Evolutionary conservation across 768 basidiomycete genomes (phyloP), one percentile per base, ranked within the genome.

Genomic region (Tylopilus rubrobrunneus): DNA sequence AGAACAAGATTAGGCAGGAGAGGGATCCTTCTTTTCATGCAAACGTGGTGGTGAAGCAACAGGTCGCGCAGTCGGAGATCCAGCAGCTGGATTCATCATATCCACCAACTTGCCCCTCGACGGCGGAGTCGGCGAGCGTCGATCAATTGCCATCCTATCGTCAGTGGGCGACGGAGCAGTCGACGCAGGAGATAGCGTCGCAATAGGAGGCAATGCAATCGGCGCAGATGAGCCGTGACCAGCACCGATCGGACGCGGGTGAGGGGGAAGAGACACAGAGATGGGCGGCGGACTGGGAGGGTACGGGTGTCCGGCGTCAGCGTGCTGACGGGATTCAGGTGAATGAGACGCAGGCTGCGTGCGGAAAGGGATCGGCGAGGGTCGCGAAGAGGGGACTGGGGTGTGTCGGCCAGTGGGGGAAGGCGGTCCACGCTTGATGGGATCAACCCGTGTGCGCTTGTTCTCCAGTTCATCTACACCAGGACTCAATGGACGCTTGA

Each of bases 401-500:
- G 84, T 81, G 41, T 73, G 73, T 55, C 80, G 72, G 23, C 80
- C 79, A 21, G 78, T 62, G 14, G 79, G 76, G 21, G 86, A 83
- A 10, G 80, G 77, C 14, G 69, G 73, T 23, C 81, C 74, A 23
- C 81, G 80, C 62, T 81, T 79, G 19, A 72, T 60, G 5, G 65
- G 39, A 40, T 86, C 86, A 9, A 86, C 70, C 45, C 87, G 75
- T 15, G 84, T 75, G 14, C 88, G 84, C 74, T 90, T 90, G 49
- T 64, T 74, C 7, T 78, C 78, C 44, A 72, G 56, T 40, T 89
- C 87, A 36, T 87, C 86, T 0, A 79, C 75, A 2, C 76, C 78
- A 4, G 86, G 86, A 63, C 87, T 90, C 45, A 87, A 68, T 17
- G 87, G 78, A 21, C 89, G 78, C 69, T 90, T 90, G 55, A 85